These are phyloP conservation scores for Sporisorium reilianum DNA, from an alignment of 1,284 basidiomycete species.

Conservation along the genomic window DNA sequence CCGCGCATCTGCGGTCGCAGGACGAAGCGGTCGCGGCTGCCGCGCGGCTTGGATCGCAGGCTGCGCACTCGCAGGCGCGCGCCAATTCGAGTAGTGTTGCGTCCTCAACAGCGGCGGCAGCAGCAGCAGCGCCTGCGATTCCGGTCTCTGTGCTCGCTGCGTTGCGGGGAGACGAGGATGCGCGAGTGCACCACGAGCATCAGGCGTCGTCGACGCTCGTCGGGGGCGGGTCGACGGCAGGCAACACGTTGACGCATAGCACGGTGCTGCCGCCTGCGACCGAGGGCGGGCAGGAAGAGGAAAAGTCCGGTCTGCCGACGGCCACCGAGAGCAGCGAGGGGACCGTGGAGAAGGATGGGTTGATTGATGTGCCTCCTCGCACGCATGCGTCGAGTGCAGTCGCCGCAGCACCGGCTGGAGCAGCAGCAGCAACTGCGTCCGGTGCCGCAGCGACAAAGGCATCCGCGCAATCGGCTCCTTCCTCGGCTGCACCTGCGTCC, in stretches of 20 bases:
- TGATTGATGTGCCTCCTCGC: conserved; percentile 31
- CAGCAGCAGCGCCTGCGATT: conserved; percentile 9
- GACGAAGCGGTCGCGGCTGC: conserved; percentile 40
- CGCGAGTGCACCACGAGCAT: conserved; percentile 34
- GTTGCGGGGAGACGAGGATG: background rate
- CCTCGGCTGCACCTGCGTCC: conserved; percentile 5
- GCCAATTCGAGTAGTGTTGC: conserved; percentile 13
- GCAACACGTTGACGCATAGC: conserved; percentile 24
- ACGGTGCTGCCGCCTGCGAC: background rate
- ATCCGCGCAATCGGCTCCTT: background rate
- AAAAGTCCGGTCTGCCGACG: background rate
- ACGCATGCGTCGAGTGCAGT: conserved; percentile 10
- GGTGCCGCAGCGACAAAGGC: conserved; percentile 2
- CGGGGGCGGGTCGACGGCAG: conserved; percentile 29
- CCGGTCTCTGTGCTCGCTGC: background rate
- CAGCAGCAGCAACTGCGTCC: background rate
- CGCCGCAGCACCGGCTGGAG: background rate
- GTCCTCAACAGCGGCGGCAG: background rate
- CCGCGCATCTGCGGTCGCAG: conserved; percentile 26
- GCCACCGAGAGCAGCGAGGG: conserved; percentile 34
- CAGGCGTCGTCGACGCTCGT: conserved; percentile 40
- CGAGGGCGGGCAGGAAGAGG: background rate
- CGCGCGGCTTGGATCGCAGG: conserved; percentile 33
- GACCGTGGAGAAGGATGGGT: conserved; percentile 39
- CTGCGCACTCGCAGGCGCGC: conserved; percentile 34